Evolutionary conservation across 306 rosid species (phyloP), one percentile per base, ranked within the genome.

Genomic region (Casuarina equisetifolia): DNA sequence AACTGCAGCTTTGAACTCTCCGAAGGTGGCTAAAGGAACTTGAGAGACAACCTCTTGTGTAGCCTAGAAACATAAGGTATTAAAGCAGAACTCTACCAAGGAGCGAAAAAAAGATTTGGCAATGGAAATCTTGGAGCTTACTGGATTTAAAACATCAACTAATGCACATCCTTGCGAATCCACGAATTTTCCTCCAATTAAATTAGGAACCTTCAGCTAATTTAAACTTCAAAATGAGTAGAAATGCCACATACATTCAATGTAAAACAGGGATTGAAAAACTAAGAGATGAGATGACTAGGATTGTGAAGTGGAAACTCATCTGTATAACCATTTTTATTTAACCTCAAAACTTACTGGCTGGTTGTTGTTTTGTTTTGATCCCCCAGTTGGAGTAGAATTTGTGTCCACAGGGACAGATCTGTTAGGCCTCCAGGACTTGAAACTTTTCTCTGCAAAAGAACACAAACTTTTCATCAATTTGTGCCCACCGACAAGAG

Each of bases 1-100:
- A 51, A 90, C 91, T 74, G 97, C 93, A 69, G 87, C 85, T 86
- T 90, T 90, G 78, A 90, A 90, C 80, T 92, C 97, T 76, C 84
- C 97, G 83, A 81, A 80, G 69, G 91, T 88, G 52, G 87, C 71
- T 78, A 87, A 63, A 69, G 89, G 95, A 81, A 90, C 89, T 82
- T 88, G 95, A 81, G 90, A 90, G 66, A 90, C 93, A 84, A 88
- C 83, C 78, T 92, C 93, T 85, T 90, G 97, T 74, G 97, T 90
- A 48, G 97, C 97, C 97, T 88, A 77, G 63, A 73, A 79, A 82
- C 43, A 83, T 61, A 76, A 50, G 68, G 72, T 49, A 79, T 43
- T 52, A 78, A 69, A 78, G 63, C 46, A 84, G 59, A 74, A 17
- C 43, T 50, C 55, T 45, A 49, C 57, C 53, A 68, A 50, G 13